A percentile compares a stretch with the other conserved stretches of the same genome.
phyloP scores from a whole-genome alignment of 805 yeast genomes.

The Metschnikowia drakensbergensis region DNA sequence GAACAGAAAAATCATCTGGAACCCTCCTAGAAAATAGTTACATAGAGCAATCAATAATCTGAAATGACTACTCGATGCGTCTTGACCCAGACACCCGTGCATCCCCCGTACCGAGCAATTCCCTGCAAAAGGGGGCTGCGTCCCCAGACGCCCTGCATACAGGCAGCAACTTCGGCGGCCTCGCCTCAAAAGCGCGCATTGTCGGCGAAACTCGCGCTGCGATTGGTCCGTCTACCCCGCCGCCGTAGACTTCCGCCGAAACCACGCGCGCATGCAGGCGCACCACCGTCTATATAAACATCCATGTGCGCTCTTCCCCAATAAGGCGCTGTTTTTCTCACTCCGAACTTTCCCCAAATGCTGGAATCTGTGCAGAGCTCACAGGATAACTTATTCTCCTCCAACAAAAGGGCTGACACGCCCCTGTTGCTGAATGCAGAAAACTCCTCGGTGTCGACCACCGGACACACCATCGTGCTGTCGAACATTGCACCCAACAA shows the following conservation, averaged over 20 bases:
- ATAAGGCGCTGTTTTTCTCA: background rate
- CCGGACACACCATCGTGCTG: conserved; percentile 7
- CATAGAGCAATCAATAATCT: conserved; percentile 5
- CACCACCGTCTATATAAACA: conserved; percentile 2
- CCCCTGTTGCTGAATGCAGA: conserved; percentile 9
- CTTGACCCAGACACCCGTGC: background rate
- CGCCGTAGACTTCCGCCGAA: conserved; percentile 4
- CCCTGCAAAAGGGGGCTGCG: too few relatives aligned
- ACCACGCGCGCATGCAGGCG: background rate
- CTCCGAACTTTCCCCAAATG: background rate
- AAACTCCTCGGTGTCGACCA: conserved; percentile 8
- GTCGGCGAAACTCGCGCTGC: conserved; percentile 6
- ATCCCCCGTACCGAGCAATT: too few relatives aligned
- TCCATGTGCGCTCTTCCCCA: background rate
- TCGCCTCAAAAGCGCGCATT: background rate
- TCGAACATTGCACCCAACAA: conserved; percentile 30
- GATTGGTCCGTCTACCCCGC: background rate
- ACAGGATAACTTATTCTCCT: conserved; percentile 5
- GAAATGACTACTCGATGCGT: background rate
- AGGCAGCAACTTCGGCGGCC: background rate
- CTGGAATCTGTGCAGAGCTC: conserved; percentile 6
- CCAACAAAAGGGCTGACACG: conserved; percentile 4
- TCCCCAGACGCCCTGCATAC: background rate
- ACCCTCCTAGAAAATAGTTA: conserved; percentile 71
- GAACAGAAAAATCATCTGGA: conserved; percentile 89